Base-by-base conservation (phyloP, 1,284 basidiomycete genomes). In the Rhodotorula sp. region DNA sequence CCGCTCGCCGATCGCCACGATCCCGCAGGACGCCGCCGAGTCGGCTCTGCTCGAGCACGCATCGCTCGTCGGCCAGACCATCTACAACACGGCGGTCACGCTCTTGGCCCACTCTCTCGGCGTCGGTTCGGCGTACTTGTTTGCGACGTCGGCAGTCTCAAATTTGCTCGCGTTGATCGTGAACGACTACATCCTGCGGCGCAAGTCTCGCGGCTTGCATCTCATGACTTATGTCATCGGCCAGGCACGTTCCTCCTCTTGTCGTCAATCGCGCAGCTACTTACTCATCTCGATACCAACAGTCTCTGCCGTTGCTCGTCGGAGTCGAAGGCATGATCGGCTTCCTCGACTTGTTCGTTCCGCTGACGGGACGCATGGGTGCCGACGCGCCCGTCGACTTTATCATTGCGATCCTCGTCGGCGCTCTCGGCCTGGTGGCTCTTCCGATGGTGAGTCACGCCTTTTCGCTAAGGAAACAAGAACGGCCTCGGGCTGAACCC, bases 261-360 rank as follows among this genome's bases (percentile, higher is more conserved):
- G 8, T 51, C 10, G 39, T 12, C 39, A 29, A 15, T 20, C 31
- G 34, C 31, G 57, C 26, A 7, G 7, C 18, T 16, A 21, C 56
- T 58, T 18, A 58, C 31, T 16, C 7, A 12, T 46, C 21, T 46
- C 46, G n/a, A 43, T 14, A 3, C 29, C 7, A 18, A 51, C 64
- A 66, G 73, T 65, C 57, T 39, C 65, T 89, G 5, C 89, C 91
- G 0, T 81, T 92, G 34, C 80, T 89, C 3, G 83, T 89, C 0
- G 91, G 91, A 16, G 84, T 87, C 0, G 87, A 95, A 80, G 83
- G 92, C 31, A 82, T 90, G 65, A 84, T 87, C 54, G 86, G 87
- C 3, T 88, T 91, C 8, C 80, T 94, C 31, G 91, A 96, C 72
- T 90, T 98, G 23, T 97, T 99, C 79, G 93, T 97, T 0, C 96